A percentile compares a stretch with the other conserved stretches of the same genome.
Conservation (phyloP, 805 yeast species). For the Candida broadrunensis region DNA sequence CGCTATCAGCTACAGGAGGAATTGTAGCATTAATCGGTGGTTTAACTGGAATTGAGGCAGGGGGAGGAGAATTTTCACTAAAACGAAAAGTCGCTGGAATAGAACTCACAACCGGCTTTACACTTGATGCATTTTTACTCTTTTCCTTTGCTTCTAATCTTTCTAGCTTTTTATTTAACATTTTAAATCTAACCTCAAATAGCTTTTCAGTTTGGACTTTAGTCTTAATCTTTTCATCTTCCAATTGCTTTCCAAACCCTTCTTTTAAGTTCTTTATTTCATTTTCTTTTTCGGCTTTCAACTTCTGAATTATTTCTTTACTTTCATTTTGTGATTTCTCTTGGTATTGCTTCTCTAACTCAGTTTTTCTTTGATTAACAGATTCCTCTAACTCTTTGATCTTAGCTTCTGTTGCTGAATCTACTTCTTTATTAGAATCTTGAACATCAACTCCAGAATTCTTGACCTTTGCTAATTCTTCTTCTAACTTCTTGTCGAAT, state of each 20-base stretch:
- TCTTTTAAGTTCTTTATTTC: conserved; percentile 17
- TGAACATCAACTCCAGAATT: conserved; percentile 15
- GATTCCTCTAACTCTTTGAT: conserved; percentile 14
- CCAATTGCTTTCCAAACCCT: conserved; percentile 16
- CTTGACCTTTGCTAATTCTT: conserved; percentile 31
- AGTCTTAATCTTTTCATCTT: conserved; percentile 35
- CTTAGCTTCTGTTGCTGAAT: conserved; percentile 13
- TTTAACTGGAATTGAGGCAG: neutral
- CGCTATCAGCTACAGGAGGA: neutral
- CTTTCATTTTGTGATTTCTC: conserved; percentile 16
- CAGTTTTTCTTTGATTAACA: conserved; percentile 19
- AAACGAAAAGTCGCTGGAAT: neutral
- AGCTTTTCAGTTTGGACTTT: conserved; percentile 53
- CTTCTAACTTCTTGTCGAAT: conserved; percentile 19
- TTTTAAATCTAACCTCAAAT: conserved; percentile 54
- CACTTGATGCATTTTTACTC: conserved; percentile 4
- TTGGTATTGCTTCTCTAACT: conserved; percentile 37
- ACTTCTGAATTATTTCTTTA: conserved; percentile 3
- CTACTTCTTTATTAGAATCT: conserved; percentile 22
- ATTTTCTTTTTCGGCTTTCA: conserved; percentile 13
- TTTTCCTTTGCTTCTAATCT: conserved; percentile 41
- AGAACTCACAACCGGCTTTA: conserved; percentile 1
- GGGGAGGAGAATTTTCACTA: neutral
- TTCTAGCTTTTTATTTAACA: conserved; percentile 53
- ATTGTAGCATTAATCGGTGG: neutral